Base-by-base conservation (phyloP, 2,329 filamentous ascomycete species). In the Coniochaeta sp. region DNA sequence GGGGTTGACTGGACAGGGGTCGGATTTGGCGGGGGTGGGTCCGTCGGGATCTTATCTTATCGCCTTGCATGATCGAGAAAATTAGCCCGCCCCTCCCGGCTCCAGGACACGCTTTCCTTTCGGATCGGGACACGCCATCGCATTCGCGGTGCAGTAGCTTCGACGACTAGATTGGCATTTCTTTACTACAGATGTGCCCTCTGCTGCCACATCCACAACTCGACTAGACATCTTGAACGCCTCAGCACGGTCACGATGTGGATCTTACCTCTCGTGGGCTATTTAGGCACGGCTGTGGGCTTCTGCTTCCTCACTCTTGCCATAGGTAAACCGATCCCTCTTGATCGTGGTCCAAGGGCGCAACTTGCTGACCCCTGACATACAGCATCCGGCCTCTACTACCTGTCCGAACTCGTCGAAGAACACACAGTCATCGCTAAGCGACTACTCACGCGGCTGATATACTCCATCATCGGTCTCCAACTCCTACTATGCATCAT, bases 351-450 rank as follows among this genome's bases (percentile, higher is more conserved):
- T 12, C 17, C 14, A 4, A 30, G 14, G 24, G 17, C n/a, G 22
- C 19, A 34, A 30, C 30, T 40, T 30, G 60, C 38, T 44, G 42
- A 59, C 64, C 58, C 52, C n/a, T 38, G 10, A 7, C 34, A 54
- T 62, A 55, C 69, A 91, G 95, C 95, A 42, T 97, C 92, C n/a
- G 95, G 95, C 40, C 86, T 99, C 28, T 99, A 99, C 79, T 99
- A 99, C 74, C 88, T 99, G 59, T 97, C 93, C 26, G 95, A 99
- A 74, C 87, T 98, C 16, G 95, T 99, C 62, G 95, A 99, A 77
- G 95, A 99, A 74, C 93, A 99, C 72, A 97, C 93, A 4, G 93
- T 98, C 12, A 76, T 96, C 63, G 90, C 93, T 14, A 96, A 96
- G 72, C 90, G 89, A 60, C 79, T 97, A n/a, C 81, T 99, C 58